Evolutionary conservation across 495 filamentous ascomycete genomes (phyloP).

Genomic region (Talaromyces adpressus): DNA sequence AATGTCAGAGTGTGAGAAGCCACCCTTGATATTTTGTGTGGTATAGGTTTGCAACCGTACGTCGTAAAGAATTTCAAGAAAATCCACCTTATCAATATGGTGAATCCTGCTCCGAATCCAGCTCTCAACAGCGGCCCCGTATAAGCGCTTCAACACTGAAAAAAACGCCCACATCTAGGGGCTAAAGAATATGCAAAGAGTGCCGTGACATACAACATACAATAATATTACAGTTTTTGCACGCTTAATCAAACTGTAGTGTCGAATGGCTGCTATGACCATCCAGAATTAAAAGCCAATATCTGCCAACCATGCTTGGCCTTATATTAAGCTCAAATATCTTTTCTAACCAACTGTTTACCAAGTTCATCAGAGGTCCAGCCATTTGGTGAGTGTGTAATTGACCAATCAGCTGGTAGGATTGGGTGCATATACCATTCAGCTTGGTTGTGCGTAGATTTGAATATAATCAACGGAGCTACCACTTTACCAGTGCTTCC

Average conservation of each 20-base stretch:
- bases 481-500: conserved; percentile 17
- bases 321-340: not conserved
- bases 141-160: conserved; percentile 7
- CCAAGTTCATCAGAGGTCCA: conserved; percentile 15
- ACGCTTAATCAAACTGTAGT: conserved; percentile 6
- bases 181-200: conserved; percentile 14
- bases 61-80: conserved; percentile 6
- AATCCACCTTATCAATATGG: conserved; percentile 16
- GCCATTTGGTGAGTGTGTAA: conserved; percentile 21
- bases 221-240: conserved; percentile 13
- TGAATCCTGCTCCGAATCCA: not conserved
- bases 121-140: not conserved
- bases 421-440: conserved; percentile 19
- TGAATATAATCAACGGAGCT: conserved; percentile 28
- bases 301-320: not conserved
- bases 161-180: conserved; percentile 17
- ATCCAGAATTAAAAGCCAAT: conserved; percentile 9
- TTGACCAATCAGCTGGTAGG: conserved; percentile 19
- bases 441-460: conserved; percentile 18
- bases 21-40: not conserved
- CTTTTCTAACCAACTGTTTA: no score
- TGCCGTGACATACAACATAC: conserved; percentile 9
- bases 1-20: not conserved
- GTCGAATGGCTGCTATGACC: conserved; percentile 12
- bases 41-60: not conserved